Evolutionary conservation across 2,329 filamentous ascomycete genomes (phyloP), one percentile per base, ranked within the genome.

Genomic region (Xylariaceae sp.): DNA sequence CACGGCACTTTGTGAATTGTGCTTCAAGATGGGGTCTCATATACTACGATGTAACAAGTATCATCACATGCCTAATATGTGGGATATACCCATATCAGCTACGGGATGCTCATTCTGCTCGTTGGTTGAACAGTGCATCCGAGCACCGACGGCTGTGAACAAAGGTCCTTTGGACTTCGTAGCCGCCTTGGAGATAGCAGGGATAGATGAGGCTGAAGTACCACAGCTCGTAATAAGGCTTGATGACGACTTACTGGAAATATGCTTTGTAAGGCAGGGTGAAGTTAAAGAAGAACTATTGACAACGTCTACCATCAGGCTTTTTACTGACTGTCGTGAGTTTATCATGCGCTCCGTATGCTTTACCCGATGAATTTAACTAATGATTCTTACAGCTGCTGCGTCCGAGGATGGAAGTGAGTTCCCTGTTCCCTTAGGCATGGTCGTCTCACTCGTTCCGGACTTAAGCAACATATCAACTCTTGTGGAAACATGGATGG

Each of bases 241-340:
- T 1, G 37, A 43, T 26, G 37, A 24, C 3, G 41, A 17, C 28
- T n/a, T 50, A 12, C 19, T 50, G 6, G 47, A 34, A 6, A 11
- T 50, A 12, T 41, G 36, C 21, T 50, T 50, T 31, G 17, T 34
- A 33, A 11, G 47, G 4, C 47, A 41, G 36, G 36, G 26, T 2
- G 47, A 19, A 17, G 36, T 17, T 9, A 37, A 50, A 9, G 47
- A 41, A n/a, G 47, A 50, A 14, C 19, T 41, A 16, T 33, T 50
- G 19, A 50, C 47, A 24, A 50, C 47, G 9, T 41, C 47, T 16
- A 50, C 47, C 14, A 50, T 41, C 28, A 50, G 19, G 19, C 36
- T 50, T 8, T 50, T 41, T 19, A 41, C 26, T 7, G 36, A 50
- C 26, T 40, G 14, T 26, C 19, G 48, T 51, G 28, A 51, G 37